Conservation (phyloP, 73 alveolate genomes). For the Effrenium voratum region DNA sequence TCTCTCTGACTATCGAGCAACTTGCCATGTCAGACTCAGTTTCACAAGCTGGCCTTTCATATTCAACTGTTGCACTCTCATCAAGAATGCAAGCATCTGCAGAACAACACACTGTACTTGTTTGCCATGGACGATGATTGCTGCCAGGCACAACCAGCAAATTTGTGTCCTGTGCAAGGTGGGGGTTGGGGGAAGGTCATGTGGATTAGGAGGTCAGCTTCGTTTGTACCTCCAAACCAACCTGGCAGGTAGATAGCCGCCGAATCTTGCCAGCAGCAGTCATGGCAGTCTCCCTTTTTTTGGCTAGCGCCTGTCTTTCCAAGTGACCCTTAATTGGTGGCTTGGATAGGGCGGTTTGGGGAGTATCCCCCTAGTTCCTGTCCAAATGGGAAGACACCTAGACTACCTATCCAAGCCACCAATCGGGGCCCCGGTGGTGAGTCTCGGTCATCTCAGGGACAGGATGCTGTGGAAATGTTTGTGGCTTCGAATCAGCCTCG, state of each 20-base stretch:
- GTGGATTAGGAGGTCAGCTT: not conserved
- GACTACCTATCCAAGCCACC: no score
- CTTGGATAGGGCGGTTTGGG: no score
- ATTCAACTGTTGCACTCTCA: not conserved
- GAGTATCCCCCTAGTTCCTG: no score
- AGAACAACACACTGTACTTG: not conserved
- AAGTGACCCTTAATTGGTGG: no score
- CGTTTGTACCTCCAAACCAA: not conserved
- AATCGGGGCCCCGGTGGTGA: no score
- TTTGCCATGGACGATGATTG: not conserved
- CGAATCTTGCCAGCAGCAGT: no score
- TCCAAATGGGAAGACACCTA: no score
- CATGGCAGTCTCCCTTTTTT: not conserved
- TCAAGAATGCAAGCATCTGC: not conserved
- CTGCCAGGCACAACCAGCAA: slow-evolving; percentile 66
- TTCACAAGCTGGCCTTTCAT: not conserved
- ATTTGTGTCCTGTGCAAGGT: slow-evolving; percentile 72
- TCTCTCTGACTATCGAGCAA: slow-evolving; percentile 61
- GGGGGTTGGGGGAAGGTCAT: not conserved
- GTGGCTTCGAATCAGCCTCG: slow-evolving; percentile 37
- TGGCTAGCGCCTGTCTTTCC: no score
- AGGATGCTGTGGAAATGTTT: slow-evolving; percentile 55
- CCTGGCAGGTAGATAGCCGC: slow-evolving; percentile 43
- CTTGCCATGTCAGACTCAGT: no score
- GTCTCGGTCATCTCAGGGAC: slow-evolving; percentile 4